Conservation (phyloP, 2,329 filamentous ascomycete genomes). For the Diaporthe sp. region DNA sequence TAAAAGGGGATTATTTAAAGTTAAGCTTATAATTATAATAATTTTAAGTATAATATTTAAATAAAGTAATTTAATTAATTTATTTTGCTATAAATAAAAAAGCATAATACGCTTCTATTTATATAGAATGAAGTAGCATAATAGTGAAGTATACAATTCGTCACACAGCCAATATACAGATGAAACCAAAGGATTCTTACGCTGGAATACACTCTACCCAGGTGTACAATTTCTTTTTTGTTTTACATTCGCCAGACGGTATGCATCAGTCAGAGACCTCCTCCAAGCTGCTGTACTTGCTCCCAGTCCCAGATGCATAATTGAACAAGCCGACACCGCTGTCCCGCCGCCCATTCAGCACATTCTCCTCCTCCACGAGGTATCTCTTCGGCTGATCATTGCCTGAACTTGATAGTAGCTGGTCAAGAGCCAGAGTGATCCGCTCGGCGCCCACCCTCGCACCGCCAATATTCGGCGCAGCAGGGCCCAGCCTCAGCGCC, state of each 20-base stretch:
- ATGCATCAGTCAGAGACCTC: slow-evolving; percentile 25
- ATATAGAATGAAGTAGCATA: no score
- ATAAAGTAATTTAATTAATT: no score
- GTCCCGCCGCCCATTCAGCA: background rate
- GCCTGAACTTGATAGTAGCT: slow-evolving; percentile 55
- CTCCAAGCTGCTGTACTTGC: slow-evolving; percentile 32
- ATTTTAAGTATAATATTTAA: no score
- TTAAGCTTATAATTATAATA: no score
- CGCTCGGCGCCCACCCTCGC: slow-evolving; percentile 80
- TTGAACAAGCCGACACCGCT: slow-evolving; percentile 32
- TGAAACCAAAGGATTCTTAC: background rate
- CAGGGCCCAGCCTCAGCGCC: slow-evolving; percentile 77
- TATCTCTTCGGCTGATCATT: slow-evolving; percentile 1
- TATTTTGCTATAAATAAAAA: no score
- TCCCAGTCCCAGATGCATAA: slow-evolving; percentile 36
- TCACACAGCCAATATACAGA: background rate
- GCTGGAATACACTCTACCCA: background rate
- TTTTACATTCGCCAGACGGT: background rate
- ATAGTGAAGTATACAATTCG: no score
- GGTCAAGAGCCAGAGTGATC: slow-evolving; percentile 78
- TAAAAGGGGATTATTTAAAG: no score
- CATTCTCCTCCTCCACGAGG: slow-evolving; percentile 47
- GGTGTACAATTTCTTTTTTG: no score
- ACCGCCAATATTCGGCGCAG: slow-evolving; percentile 80
- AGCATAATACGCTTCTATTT: no score